Evolutionary conservation across 805 yeast genomes (phyloP).

Genomic region (Dipodascus geniculatus): DNA sequence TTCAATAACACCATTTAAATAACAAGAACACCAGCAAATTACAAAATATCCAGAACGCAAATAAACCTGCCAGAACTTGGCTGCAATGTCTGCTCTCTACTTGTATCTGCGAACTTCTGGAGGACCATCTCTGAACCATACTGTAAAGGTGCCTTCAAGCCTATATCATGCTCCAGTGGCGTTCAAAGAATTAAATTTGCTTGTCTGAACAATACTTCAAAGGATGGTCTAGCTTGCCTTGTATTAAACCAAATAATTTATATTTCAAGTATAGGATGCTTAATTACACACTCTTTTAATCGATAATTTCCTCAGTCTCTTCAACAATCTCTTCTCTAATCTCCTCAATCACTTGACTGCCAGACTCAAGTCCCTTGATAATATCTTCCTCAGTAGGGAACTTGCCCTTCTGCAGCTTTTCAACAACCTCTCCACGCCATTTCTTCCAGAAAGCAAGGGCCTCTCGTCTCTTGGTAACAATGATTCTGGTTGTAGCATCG

Average conservation of each 20-base stretch:
- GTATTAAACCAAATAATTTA: neutral
- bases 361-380: slow-evolving; percentile 37
- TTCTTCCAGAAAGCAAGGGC: slow-evolving; percentile 74
- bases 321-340: slow-evolving; percentile 47
- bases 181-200: neutral
- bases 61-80: too few relatives aligned
- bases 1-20: too few relatives aligned
- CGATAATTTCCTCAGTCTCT: slow-evolving; percentile 33
- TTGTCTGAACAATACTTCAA: neutral
- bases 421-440: slow-evolving; percentile 51
- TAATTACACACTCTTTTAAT: slow-evolving; percentile 7
- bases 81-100: too few relatives aligned
- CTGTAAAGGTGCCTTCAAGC: too few relatives aligned
- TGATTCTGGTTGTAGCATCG: slow-evolving; percentile 79
- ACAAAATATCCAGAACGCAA: too few relatives aligned
- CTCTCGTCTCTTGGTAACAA: slow-evolving; percentile 72
- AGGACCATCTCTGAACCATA: too few relatives aligned
- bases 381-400: slow-evolving; percentile 30
- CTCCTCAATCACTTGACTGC: slow-evolving; percentile 56
- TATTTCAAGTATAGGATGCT: neutral
- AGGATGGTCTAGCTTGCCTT: neutral
- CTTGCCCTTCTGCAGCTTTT: slow-evolving; percentile 34
- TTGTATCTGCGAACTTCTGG: too few relatives aligned
- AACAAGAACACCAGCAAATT: too few relatives aligned
- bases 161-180: neutral